These are phyloP conservation scores for Fusarium cicatricum DNA, from an alignment of 2,329 filamentous ascomycete species.

Conservation along the genomic window DNA sequence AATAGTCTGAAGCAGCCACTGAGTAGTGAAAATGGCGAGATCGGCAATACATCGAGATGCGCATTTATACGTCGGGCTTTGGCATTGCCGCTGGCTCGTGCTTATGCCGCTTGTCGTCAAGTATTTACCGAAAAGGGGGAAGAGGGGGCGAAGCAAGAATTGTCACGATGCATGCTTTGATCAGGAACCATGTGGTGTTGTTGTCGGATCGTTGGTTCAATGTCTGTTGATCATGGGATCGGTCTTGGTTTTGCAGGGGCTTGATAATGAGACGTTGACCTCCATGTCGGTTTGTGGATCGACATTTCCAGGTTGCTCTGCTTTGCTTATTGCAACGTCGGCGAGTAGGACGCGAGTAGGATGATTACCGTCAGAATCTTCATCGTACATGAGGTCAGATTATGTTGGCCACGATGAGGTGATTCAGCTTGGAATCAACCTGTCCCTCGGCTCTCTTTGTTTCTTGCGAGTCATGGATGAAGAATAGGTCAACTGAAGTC, in stretches of 20 bases:
- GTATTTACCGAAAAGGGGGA: not conserved
- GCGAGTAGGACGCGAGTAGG: conserved; percentile 4
- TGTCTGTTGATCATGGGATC: conserved; percentile 35
- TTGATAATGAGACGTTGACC: conserved; percentile 16
- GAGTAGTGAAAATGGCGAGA: conserved; percentile 4
- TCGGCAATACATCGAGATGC: conserved; percentile 33
- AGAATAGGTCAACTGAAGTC: conserved; percentile 3
- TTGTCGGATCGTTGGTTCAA: conserved; percentile 14
- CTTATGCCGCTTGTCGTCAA: conserved; percentile 15
- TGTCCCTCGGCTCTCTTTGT: no score
- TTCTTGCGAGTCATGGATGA: conserved; percentile 24
- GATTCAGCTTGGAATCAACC: not conserved
- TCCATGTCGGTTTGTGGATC: conserved; percentile 29
- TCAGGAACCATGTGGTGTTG: not conserved
- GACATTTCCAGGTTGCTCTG: conserved; percentile 25
- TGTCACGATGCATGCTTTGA: conserved; percentile 14
- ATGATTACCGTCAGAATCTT: conserved; percentile 1
- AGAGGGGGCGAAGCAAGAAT: conserved; percentile 5
- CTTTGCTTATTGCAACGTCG: conserved; percentile 24
- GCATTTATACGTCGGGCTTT: conserved; percentile 1
- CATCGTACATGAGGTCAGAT: conserved; percentile 3
- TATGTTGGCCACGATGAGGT: conserved; percentile 8
- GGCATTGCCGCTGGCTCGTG: conserved; percentile 23
- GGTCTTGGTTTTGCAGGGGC: conserved; percentile 14
- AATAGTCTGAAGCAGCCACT: conserved; percentile 9